Percentiles rank a stretch among this genome's conserved stretches.
phyloP scores from a whole-genome alignment of 1,139 yeast species.

The Suhomyces bokatorum region DNA sequence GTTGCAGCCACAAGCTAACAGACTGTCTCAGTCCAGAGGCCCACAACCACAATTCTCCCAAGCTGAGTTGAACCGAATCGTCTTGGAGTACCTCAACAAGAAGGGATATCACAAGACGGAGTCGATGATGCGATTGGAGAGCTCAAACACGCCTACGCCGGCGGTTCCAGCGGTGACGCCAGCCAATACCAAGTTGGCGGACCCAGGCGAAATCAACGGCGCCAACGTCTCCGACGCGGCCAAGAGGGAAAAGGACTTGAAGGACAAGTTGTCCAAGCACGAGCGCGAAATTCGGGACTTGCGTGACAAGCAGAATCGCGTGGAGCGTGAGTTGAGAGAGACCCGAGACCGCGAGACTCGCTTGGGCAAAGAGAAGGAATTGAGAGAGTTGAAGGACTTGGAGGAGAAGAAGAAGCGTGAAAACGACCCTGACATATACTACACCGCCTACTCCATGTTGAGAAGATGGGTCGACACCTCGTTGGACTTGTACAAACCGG shows the following conservation, averaged over 20 bases:
- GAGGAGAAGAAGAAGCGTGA: conserved; percentile 44
- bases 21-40: conserved; percentile 18
- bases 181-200: conserved; percentile 41
- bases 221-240: conserved; percentile 27
- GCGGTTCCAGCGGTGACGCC: conserved; percentile 52
- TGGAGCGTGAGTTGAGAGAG: conserved; percentile 43
- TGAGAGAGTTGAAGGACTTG: conserved; percentile 41
- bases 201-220: conserved; percentile 34
- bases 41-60: conserved; percentile 51
- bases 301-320: conserved; percentile 35
- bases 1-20: conserved; percentile 9
- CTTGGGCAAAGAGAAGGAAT: conserved; percentile 43
- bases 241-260: conserved; percentile 29
- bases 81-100: conserved; percentile 85
- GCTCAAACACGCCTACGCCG: conserved; percentile 67
- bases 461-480: conserved; percentile 91
- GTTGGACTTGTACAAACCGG: conserved; percentile 88
- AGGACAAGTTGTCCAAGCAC: conserved; percentile 30
- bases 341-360: conserved; percentile 43
- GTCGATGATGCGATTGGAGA: conserved; percentile 88
- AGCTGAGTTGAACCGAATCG: conserved; percentile 85
- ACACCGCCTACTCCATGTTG: conserved; percentile 75
- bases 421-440: conserved; percentile 67
- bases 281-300: conserved; percentile 46
- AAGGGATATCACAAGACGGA: conserved; percentile 95